Percentiles rank a stretch among this genome's conserved stretches.
Conservation (phyloP, 257 asterid genomes). For the Solanum tacnaense region DNA sequence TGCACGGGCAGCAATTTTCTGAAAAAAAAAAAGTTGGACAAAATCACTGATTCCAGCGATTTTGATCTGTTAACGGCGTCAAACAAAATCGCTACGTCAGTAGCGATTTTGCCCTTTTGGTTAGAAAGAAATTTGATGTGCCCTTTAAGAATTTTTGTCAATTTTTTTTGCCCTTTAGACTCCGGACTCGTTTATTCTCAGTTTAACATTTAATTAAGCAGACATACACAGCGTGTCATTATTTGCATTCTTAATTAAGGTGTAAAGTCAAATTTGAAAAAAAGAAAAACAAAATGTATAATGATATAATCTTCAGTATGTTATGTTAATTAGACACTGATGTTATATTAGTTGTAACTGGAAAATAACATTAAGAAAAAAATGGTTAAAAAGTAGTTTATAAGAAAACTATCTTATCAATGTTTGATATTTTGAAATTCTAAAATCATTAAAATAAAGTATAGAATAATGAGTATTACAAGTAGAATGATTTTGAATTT, state of each 20-base stretch:
- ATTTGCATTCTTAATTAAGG: neutral
- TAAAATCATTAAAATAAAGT: no score
- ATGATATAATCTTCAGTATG: neutral
- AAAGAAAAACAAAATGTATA: neutral
- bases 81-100: no score
- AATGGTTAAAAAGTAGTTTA: neutral
- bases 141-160: no score
- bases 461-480: neutral
- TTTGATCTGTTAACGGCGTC: no score
- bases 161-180: no score
- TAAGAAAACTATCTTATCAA: neutral
- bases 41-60: no score
- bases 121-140: no score
- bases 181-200: neutral
- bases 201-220: neutral
- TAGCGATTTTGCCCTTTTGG: no score
- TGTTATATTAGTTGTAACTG: neutral
- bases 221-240: neutral
- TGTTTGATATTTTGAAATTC: neutral
- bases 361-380: neutral
- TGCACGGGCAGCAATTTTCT: no score
- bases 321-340: neutral
- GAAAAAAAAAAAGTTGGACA: no score
- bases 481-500: neutral
- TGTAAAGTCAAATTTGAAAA: neutral